phyloP scores from a whole-genome alignment of 306 rosid species.

The Vigna nakashimae region DNA sequence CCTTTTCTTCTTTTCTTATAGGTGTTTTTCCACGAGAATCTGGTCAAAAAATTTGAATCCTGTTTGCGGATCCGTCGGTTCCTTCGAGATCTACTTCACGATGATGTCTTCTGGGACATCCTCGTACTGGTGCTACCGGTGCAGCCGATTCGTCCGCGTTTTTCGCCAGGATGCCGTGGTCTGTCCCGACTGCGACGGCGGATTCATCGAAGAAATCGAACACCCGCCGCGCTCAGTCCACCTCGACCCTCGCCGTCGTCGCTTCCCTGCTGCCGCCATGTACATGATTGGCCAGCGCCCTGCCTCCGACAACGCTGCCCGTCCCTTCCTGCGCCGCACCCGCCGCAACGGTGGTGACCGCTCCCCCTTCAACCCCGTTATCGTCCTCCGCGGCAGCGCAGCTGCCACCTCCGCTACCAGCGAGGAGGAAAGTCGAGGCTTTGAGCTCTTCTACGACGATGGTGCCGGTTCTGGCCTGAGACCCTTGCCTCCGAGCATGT shows the following conservation, averaged over 20 bases:
- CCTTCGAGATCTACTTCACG: constrained; percentile 30
- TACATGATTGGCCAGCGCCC: constrained; percentile 66
- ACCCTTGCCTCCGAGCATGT: constrained; percentile 80
- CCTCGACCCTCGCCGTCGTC: constrained; percentile 55
- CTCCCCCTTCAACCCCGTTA: constrained; percentile 76
- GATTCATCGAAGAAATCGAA: constrained; percentile 67
- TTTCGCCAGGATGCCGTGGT: constrained; percentile 46
- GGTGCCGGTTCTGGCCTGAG: constrained; percentile 77
- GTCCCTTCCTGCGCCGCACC: constrained; percentile 51
- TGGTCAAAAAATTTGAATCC: constrained; percentile 25
- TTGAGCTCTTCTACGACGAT: constrained; percentile 79
- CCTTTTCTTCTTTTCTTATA: not conserved
- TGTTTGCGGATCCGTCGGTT: constrained; percentile 13
- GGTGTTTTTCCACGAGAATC: not conserved
- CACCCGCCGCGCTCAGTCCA: constrained; percentile 43
- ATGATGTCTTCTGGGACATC: constrained; percentile 60
- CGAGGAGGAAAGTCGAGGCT: constrained; percentile 57
- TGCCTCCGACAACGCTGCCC: constrained; percentile 43
- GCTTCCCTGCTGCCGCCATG: constrained; percentile 64
- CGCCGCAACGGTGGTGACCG: constrained; percentile 72
- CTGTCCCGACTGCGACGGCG: constrained; percentile 74
- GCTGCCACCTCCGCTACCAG: constrained; percentile 41
- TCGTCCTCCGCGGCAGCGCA: constrained; percentile 67
- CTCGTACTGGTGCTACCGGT: constrained; percentile 82
- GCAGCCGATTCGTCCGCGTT: constrained; percentile 70